phyloP scores from a whole-genome alignment of 805 yeast species.

The Ogataea zsoltii region DNA sequence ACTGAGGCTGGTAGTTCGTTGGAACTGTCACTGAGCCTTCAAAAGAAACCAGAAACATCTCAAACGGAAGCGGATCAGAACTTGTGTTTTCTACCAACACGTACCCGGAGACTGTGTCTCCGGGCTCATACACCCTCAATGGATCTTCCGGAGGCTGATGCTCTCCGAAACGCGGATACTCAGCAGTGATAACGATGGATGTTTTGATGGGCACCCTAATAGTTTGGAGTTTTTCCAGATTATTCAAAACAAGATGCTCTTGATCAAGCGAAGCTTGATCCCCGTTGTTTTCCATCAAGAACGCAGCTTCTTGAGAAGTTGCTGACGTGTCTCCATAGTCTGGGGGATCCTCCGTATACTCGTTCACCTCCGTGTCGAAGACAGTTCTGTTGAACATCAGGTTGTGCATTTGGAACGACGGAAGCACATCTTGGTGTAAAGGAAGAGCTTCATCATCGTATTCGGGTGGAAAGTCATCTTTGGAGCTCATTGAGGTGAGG shows the following conservation, averaged over 20 bases:
- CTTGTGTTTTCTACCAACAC: constrained; percentile 44
- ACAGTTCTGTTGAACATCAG: constrained; percentile 30
- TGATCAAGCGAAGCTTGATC: constrained; percentile 20
- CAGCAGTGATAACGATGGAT: constrained; percentile 41
- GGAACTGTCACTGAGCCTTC: constrained; percentile 47
- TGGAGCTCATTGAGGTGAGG: no score
- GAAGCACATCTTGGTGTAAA: constrained; percentile 57
- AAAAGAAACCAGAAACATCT: constrained; percentile 59
- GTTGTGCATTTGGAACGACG: constrained; percentile 70
- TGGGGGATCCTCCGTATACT: constrained; percentile 20
- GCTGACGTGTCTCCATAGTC: constrained; percentile 15
- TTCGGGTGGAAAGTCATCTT: no score
- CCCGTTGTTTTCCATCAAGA: constrained; percentile 7
- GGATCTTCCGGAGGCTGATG: constrained; percentile 32
- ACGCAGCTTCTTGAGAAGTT: background rate
- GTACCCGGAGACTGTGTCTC: constrained; percentile 67
- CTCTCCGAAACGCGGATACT: constrained; percentile 34
- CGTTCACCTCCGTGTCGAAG: constrained; percentile 14
- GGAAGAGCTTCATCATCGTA: no score
- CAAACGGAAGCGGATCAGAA: constrained; percentile 48
- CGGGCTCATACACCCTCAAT: constrained; percentile 60
- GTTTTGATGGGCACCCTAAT: constrained; percentile 29
- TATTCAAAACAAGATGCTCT: constrained; percentile 28
- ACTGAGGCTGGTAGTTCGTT: background rate
- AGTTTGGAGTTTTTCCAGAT: constrained; percentile 24